phyloP scores from a whole-genome alignment of 2,329 filamentous ascomycete genomes.

The Chaetomiaceae sp. region DNA sequence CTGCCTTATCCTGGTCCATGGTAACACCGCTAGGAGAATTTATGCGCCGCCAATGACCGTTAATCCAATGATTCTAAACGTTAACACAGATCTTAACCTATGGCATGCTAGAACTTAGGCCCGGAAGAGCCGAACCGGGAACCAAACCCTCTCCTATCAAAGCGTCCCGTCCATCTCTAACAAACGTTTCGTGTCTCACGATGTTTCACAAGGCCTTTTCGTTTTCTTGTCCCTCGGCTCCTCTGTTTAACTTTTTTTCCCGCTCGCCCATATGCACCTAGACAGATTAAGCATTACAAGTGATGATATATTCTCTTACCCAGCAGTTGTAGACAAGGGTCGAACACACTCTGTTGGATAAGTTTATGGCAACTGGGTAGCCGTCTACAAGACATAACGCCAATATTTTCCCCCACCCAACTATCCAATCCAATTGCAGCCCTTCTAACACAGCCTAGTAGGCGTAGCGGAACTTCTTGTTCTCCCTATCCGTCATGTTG shows the following conservation, averaged over 20 bases:
- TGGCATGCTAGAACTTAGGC: neutral
- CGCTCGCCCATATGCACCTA: too few species aligned
- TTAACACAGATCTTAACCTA: too few species aligned
- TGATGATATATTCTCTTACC: too few species aligned
- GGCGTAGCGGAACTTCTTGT: constrained; percentile 51
- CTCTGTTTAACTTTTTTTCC: too few species aligned
- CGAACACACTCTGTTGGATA: too few species aligned
- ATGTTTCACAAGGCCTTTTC: neutral
- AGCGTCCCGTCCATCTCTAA: neutral
- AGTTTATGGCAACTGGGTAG: neutral
- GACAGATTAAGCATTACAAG: neutral
- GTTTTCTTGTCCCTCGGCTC: too few species aligned
- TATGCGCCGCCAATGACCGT: too few species aligned
- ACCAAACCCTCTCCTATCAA: neutral
- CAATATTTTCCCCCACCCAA: neutral
- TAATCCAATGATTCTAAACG: too few species aligned
- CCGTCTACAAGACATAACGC: neutral
- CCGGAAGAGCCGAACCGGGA: neutral
- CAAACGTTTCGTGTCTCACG: neutral
- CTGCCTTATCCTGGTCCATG: too few species aligned
- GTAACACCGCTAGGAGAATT: too few species aligned
- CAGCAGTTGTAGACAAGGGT: too few species aligned
- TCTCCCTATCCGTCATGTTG: constrained; percentile 53
- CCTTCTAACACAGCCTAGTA: constrained; percentile 17
- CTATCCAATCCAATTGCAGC: neutral